Conservation (phyloP, 169 alveolate species). For the Hammondia hammondi region DNA sequence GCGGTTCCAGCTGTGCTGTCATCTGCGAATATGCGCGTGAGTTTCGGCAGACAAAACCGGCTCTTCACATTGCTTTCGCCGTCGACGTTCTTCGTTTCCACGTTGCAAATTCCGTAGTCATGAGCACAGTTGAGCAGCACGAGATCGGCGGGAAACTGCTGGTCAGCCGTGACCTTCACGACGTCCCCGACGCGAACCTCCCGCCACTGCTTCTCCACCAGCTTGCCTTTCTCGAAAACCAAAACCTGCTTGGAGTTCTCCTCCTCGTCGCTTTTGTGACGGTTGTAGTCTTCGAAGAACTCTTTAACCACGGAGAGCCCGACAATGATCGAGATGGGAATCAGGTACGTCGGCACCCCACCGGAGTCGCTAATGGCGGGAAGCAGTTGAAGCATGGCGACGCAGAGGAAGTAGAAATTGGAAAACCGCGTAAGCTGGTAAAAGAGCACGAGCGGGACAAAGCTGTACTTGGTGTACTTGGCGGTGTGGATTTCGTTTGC, state of each 20-base stretch:
- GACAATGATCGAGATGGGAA: slow-evolving; percentile 91
- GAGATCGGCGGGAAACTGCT: slow-evolving; percentile 94
- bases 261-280: slow-evolving; percentile 88
- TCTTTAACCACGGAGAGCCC: slow-evolving; percentile 91
- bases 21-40: slow-evolving; percentile 74
- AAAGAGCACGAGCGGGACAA: slow-evolving; percentile 14
- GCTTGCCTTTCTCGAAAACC: slow-evolving; percentile 45
- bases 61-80: slow-evolving; percentile 94
- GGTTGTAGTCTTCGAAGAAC: slow-evolving; percentile 90
- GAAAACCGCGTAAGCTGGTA: slow-evolving; percentile 46
- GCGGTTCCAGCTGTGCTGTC: slow-evolving; percentile 75
- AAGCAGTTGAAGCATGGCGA: slow-evolving; percentile 56
- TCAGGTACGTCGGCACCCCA: slow-evolving; percentile 88
- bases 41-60: slow-evolving; percentile 79
- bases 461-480: not conserved
- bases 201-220: slow-evolving; percentile 81
- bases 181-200: slow-evolving; percentile 92
- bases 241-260: slow-evolving; percentile 84
- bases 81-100: slow-evolving; percentile 88
- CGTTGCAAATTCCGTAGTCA: slow-evolving; percentile 85
- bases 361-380: slow-evolving; percentile 78
- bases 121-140: slow-evolving; percentile 88
- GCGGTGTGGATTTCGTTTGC: slow-evolving; percentile 11
- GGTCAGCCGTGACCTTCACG: slow-evolving; percentile 82
- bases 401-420: slow-evolving; percentile 55